phyloP scores from a whole-genome alignment of 306 rosid genomes.

The Quercus alba region DNA sequence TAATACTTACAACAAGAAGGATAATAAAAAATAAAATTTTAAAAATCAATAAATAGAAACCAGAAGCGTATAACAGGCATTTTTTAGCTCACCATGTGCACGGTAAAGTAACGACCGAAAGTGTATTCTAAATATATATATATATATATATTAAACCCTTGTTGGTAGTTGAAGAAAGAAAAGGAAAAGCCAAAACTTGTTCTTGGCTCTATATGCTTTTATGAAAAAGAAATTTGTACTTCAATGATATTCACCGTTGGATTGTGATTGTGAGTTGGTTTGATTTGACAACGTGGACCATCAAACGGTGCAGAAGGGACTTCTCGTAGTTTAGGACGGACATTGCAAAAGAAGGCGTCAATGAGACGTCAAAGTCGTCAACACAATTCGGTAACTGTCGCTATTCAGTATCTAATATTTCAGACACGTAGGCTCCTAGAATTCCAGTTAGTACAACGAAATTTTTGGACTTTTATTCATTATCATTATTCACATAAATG shows the following conservation, averaged over 20 bases:
- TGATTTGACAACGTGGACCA: background rate
- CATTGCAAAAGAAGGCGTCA: background rate
- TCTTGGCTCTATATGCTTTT: background rate
- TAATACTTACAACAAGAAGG: too few species aligned
- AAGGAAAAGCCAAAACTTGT: too few species aligned
- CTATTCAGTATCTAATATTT: background rate
- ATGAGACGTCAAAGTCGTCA: background rate
- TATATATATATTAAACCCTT: too few species aligned
- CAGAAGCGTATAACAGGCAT: slow-evolving; percentile 11
- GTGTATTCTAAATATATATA: background rate
- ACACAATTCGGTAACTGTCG: background rate
- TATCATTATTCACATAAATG: too few species aligned
- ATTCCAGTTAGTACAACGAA: background rate
- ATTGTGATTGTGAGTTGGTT: background rate
- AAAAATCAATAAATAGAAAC: background rate
- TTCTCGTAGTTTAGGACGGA: too few species aligned
- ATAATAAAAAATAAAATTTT: background rate
- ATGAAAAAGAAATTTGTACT: background rate
- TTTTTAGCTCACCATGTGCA: slow-evolving; percentile 22
- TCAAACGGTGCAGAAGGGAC: background rate
- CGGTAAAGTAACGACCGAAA: slow-evolving; percentile 28
- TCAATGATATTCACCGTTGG: background rate
- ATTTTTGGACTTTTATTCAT: too few species aligned
- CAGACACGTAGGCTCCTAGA: background rate
- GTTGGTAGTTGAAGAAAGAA: background rate